Conservation (phyloP, 2,329 filamentous ascomycete species). For the Immersiporthe knoxdaviesiana region DNA sequence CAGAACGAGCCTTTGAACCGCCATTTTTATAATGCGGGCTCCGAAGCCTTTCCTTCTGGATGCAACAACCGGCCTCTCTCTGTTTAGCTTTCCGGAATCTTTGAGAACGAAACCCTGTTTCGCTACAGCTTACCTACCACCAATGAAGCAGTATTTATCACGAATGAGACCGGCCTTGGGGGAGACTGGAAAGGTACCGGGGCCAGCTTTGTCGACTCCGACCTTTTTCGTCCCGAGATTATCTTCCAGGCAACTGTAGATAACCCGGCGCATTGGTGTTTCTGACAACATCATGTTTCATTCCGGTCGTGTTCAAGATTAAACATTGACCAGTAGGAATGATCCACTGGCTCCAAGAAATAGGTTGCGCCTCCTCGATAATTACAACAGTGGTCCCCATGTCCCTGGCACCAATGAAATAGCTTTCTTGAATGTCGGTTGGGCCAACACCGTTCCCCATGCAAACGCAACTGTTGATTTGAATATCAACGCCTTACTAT, state of each 20-base stretch:
- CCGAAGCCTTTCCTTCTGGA: no score
- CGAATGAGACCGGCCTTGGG: not conserved
- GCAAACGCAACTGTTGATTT: not conserved
- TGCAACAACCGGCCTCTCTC: constrained; percentile 6
- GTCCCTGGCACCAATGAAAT: no score
- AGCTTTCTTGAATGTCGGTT: not conserved
- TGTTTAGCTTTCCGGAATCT: not conserved
- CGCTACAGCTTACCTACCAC: not conserved
- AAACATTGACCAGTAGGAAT: not conserved
- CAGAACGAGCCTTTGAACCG: no score
- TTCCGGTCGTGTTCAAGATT: no score
- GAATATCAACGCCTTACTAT: not conserved
- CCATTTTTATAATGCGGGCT: no score
- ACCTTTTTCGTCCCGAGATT: no score
- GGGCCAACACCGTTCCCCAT: not conserved
- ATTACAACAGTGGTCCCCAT: constrained; percentile 1
- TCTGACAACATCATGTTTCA: no score
- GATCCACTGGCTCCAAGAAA: no score
- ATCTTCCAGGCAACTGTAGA: no score
- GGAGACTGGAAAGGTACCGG: not conserved
- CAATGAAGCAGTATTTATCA: not conserved
- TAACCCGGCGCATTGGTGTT: no score
- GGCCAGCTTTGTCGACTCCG: no score
- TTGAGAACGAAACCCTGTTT: not conserved
- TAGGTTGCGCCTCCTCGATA: constrained; percentile 1